Conservation (phyloP, 345 rosid species). For the Tarenaya hassleriana region DNA sequence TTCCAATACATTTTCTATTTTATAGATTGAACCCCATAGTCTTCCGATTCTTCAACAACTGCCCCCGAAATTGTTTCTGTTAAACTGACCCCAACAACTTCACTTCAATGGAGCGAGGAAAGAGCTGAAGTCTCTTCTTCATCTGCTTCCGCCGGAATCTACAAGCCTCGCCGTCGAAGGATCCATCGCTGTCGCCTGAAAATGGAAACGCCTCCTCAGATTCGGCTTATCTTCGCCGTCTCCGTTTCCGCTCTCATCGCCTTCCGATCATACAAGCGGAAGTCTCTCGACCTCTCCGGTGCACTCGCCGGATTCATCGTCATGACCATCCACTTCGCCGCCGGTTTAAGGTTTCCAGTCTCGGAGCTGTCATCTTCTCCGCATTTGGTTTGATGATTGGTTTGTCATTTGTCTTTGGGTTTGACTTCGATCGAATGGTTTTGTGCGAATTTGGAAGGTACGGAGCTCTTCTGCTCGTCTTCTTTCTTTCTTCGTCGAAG, state of each 20-base stretch:
- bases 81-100: too few species aligned
- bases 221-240: constrained; percentile 40
- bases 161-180: neutral
- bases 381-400: neutral
- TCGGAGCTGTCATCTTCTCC: neutral
- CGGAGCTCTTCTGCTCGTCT: constrained; percentile 72
- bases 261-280: constrained; percentile 57
- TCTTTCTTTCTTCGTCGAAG: constrained; percentile 83
- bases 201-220: constrained; percentile 40
- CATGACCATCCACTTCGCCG: constrained; percentile 61
- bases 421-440: neutral
- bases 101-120: too few species aligned
- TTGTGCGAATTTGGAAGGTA: constrained; percentile 38
- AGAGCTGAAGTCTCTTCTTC: neutral
- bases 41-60: too few species aligned
- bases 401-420: neutral
- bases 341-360: constrained; percentile 50
- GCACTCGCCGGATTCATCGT: constrained; percentile 73
- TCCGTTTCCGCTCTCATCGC: constrained; percentile 51
- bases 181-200: neutral
- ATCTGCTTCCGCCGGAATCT: neutral
- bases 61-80: too few species aligned
- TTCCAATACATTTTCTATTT: too few species aligned
- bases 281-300: constrained; percentile 79
- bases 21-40: too few species aligned